Base-by-base conservation (phyloP, 108 stramenopile genomes). In the Conticribra guillardii region DNA sequence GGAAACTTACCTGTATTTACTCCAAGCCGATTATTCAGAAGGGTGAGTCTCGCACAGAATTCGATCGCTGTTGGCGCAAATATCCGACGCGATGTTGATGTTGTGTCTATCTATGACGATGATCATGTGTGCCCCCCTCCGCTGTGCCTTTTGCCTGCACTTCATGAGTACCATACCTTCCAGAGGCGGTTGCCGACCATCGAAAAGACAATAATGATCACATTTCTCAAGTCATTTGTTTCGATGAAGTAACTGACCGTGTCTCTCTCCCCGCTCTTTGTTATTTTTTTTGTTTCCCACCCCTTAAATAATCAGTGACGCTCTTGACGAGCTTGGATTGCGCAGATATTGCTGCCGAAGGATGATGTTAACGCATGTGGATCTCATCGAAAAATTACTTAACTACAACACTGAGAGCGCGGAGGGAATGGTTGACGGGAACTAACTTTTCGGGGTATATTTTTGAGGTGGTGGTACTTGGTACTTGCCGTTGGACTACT, bases 361-460 rank as follows among this genome's bases (percentile, higher is more conserved):
- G 47, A 99, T 99, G 99, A 74, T 99, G 81, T 84, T 99, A 55
- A 99, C 99, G 7, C 99, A 99, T 73, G 99, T 99, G 5, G 99
- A 99, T 83, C 84, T 99, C 44, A 99, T 99, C 76, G 97, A 99
- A 81, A 99, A 99, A 77, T 82, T 99, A 22, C 87, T 99, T 54
- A 98, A 99, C 80, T 99, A 99, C 89, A 99, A 99, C 81, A 97
- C 96, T 0, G 96, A 96, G 85, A 85, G 85, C 58, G 69, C 92
- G 0, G 90, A 92, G 49, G 87, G 76, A 9, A 60, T 67, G 48
- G 58, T 68, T n/a, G 62, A 56, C 29, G 30, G 63, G 0, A 41
- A 11, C 37, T 41, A 41, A 11, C 5, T 41, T 41, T 41, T 41
- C 8, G 37, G 11, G 11, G 37, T 11, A 41, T 5, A 11, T 41